These are phyloP conservation scores for Trametes cingulata DNA, from an alignment of 768 basidiomycete genomes.

Conservation along the genomic window DNA sequence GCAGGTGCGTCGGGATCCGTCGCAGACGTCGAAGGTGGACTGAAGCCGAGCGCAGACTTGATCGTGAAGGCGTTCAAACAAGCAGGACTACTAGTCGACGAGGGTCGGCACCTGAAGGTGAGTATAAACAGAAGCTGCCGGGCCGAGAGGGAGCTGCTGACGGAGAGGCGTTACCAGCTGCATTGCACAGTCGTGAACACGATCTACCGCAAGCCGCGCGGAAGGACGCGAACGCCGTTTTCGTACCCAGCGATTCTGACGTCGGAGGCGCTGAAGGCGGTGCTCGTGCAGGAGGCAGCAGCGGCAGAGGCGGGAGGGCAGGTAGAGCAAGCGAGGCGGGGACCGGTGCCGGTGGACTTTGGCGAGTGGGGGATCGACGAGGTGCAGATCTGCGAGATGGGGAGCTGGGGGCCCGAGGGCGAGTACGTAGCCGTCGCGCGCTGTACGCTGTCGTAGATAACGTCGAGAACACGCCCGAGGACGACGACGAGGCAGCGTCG, in stretches of 20 bases:
- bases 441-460: not conserved
- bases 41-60: slow-evolving; percentile 28
- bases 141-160: not conserved
- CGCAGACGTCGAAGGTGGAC: too few relatives aligned
- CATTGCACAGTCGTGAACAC: slow-evolving; percentile 43
- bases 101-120: slow-evolving; percentile 38
- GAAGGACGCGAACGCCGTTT: slow-evolving; percentile 40
- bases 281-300: slow-evolving; percentile 4
- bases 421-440: slow-evolving; percentile 51
- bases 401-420: slow-evolving; percentile 60
- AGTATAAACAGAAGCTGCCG: not conserved
- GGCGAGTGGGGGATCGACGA: slow-evolving; percentile 56
- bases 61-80: slow-evolving; percentile 32
- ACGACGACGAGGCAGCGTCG: not conserved
- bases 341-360: slow-evolving; percentile 43
- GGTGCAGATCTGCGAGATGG: slow-evolving; percentile 72
- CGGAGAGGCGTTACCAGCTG: slow-evolving; percentile 27
- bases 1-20: slow-evolving; percentile 31
- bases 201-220: slow-evolving; percentile 33
- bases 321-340: not conserved
- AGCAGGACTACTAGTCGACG: slow-evolving; percentile 36
- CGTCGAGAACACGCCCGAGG: not conserved
- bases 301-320: not conserved
- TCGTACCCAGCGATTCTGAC: slow-evolving; percentile 40
- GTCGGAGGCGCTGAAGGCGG: slow-evolving; percentile 30